Percentiles rank a stretch among this genome's conserved stretches.
These are phyloP conservation scores for Lyophyllum semitale DNA, from an alignment of 768 basidiomycete genomes.

Conservation along the genomic window DNA sequence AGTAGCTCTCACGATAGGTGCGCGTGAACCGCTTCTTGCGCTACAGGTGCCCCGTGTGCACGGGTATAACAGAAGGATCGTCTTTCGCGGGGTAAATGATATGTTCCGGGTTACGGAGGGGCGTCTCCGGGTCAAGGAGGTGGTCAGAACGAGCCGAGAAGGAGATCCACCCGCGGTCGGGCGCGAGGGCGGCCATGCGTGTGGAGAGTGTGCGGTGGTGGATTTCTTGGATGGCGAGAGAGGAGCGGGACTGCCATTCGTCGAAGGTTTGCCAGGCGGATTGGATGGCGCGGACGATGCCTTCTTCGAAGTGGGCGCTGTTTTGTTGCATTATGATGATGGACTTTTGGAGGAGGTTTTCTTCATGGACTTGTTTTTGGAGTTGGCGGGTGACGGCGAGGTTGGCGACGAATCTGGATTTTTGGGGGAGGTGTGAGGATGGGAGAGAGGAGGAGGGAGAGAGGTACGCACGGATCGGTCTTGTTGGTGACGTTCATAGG, in stretches of 20 bases:
- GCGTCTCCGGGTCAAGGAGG: constrained; percentile 95
- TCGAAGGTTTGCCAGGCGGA: constrained; percentile 97
- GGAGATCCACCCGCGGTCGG: constrained; percentile 93
- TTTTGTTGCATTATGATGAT: constrained; percentile 99
- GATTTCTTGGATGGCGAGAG: constrained; percentile 68
- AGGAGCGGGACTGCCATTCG: constrained; percentile 89
- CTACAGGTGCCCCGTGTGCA: constrained; percentile 89
- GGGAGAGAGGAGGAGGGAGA: constrained; percentile 5
- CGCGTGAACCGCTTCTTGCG: constrained; percentile 96
- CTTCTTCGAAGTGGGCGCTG: constrained; percentile 94
- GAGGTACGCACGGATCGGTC: constrained; percentile 74
- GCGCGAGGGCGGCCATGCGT: constrained; percentile 76
- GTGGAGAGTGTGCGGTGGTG: constrained; percentile 71
- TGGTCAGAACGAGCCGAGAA: constrained; percentile 94
- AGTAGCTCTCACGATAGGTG: constrained; percentile 82
- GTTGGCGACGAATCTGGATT: constrained; percentile 70
- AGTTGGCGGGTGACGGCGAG: constrained; percentile 76
- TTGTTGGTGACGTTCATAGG: constrained; percentile 82
- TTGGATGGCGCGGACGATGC: constrained; percentile 92
- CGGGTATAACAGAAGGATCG: constrained; percentile 80
- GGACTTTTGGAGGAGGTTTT: constrained; percentile 96
- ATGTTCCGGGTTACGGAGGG: constrained; percentile 75
- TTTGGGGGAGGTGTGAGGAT: background rate
- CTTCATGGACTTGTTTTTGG: constrained; percentile 91
- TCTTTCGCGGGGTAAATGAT: constrained; percentile 91